A percentile compares a stretch with the other conserved stretches of the same genome.
Evolutionary conservation across 345 rosid species (phyloP).

Genomic region (Jatropha curcas): DNA sequence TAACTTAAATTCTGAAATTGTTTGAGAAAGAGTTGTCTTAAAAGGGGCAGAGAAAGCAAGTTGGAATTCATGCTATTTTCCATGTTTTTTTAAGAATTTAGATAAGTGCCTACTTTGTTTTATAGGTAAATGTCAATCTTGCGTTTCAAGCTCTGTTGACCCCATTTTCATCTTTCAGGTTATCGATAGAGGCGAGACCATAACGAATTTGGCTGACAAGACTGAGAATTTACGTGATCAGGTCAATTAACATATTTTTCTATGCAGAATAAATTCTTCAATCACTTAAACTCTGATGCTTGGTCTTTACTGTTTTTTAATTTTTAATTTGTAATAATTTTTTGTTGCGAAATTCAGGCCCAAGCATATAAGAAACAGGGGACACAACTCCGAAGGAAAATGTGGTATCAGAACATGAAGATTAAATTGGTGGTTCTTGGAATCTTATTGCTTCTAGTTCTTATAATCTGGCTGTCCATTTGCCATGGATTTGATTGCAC

Average conservation of each 20-base stretch:
- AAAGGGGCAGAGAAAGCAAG: background rate
- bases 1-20: background rate
- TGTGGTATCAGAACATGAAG: slow-evolving; percentile 99
- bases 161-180: slow-evolving; percentile 46
- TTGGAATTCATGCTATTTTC: no score
- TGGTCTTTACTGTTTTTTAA: background rate
- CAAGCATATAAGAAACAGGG: slow-evolving; percentile 68
- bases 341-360: slow-evolving; percentile 48
- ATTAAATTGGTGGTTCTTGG: slow-evolving; percentile 84
- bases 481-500: slow-evolving; percentile 86
- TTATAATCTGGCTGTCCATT: slow-evolving; percentile 81
- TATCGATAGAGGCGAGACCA: slow-evolving; percentile 79
- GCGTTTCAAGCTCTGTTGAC: background rate
- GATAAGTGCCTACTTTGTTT: no score
- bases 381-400: slow-evolving; percentile 65
- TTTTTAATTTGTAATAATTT: no score
- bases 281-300: background rate
- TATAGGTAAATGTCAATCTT: no score
- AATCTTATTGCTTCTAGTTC: slow-evolving; percentile 67
- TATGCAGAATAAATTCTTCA: background rate
- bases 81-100: no score
- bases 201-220: slow-evolving; percentile 66
- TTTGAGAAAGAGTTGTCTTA: background rate
- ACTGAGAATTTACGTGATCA: slow-evolving; percentile 76
- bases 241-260: slow-evolving; percentile 42